Evolutionary conservation across 352 stramenopile species (phyloP).

Genomic region (Pythium coloratum): DNA sequence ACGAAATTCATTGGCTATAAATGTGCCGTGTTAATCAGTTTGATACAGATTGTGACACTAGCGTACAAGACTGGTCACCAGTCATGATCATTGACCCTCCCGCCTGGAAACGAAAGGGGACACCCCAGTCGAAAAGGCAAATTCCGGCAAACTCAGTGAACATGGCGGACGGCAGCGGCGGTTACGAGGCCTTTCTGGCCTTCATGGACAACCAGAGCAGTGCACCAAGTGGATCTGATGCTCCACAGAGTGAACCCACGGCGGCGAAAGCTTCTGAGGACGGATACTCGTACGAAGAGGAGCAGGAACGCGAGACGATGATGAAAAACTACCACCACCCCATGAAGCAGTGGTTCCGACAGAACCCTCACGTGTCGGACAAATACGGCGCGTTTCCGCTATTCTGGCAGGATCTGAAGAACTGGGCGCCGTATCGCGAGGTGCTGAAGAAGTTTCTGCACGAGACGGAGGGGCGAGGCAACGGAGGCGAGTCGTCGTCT

Average conservation of each 20-base stretch:
- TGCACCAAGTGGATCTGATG: neutral
- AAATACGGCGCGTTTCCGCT: constrained; percentile 91
- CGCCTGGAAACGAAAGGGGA: neutral
- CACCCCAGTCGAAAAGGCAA: neutral
- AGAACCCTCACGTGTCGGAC: constrained; percentile 53
- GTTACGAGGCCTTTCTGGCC: constrained; percentile 77
- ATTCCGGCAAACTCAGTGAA: neutral
- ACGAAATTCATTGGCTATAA: constrained; percentile 7
- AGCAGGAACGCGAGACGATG: constrained; percentile 86
- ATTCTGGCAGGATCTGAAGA: constrained; percentile 96
- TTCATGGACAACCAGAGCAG: constrained; percentile 27
- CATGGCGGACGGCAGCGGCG: constrained; percentile 54
- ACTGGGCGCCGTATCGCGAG: constrained; percentile 92
- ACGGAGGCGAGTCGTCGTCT: constrained; percentile 11
- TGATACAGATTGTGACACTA: neutral
- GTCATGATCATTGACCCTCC: neutral
- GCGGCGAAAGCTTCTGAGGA: constrained; percentile 31
- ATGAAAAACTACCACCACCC: constrained; percentile 87
- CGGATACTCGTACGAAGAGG: constrained; percentile 81
- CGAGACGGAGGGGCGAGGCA: constrained; percentile 53
- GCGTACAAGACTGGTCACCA: constrained; percentile 1
- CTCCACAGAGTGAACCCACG: neutral
- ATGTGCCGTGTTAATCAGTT: neutral
- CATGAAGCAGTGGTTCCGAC: constrained; percentile 88
- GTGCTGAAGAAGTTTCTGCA: constrained; percentile 90